Base-by-base conservation (phyloP, 208 protist genomes). In the Leishmania tropica region DNA sequence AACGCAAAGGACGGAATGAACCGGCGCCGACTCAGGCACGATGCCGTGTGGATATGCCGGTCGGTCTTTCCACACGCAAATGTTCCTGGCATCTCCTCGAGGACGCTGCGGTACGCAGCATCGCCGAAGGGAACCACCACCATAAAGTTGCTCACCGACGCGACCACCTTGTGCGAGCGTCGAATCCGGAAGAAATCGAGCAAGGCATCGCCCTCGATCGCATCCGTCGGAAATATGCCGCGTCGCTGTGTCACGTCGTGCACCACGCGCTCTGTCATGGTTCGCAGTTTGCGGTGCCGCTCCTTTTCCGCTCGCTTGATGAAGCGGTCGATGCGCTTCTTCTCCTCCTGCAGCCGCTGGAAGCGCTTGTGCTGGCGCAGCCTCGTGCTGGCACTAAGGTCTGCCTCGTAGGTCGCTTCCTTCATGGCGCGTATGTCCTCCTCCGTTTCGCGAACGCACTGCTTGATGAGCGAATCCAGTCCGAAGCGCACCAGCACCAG, bases 121-220 rank as follows among this genome's bases (percentile, higher is more conserved):
- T 98, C 95, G 11, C 95, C 95, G 42, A 95, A 96, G 3, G 95
- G 95, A 3, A 98, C 70, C 11, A 98, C 92, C 40, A 94, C 81
- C 75, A 95, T 84, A 72, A 98, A 91, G 79, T 94, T 86, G 51
- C 83, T 85, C 45, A 98, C 83, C 13, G 87, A 91, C 1, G 87
- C 91, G 54, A 92, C 83, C 64, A 94, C 84, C 68, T 83, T 88
- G 84, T 94, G 88, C 64, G 90, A 75, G 40, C 75, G 85, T 6
- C 75, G 85, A 42, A 85, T 76, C 8, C 86, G 78, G 73, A 96
- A 89, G 47, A 87, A 78, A 77, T 89, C 67, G 2, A 79, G 53
- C n/a, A 90, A 67, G 10, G 67, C 70, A 35, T 89, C 70, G 35
- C 11, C 51, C 45, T 82, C 60, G 17, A 75, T 82, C 28, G 7